Evolutionary conservation across 2,329 filamentous ascomycete species (phyloP), one percentile per base, ranked within the genome.

Genomic region (Aphanoascus verrucosus): DNA sequence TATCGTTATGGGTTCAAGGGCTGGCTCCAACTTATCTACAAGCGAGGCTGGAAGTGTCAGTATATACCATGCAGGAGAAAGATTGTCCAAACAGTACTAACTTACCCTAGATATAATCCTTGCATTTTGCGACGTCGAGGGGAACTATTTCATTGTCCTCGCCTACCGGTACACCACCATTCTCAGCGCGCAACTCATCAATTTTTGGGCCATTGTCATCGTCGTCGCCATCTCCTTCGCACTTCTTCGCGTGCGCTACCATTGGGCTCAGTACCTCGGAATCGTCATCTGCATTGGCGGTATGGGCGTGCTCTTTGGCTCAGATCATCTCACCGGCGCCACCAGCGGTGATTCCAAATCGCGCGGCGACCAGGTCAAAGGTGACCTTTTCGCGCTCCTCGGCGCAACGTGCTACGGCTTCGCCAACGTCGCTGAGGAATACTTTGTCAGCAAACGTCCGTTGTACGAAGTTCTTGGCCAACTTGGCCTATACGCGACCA

Each of bases 181-280:
- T 62, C 78, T 97, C 47, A 93, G 86, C 17, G 89, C 89, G 14
- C 90, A 97, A 76, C 79, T 98, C 50, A 88, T 98, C 73, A 96
- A 96, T 77, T 97, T 97, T 74, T 97, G 91, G 91, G 87, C 90
- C 62, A 97, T 98, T 61, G 87, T 94, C 49, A 83, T 91, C 58
- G 93, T 98, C 19, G 88, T 97, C 17, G 66, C 86, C 57, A 73
- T 96, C 59, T 95, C 88, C 28, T 90, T 94, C 72, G 60, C 83
- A 58, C 76, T 96, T 62, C 80, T 98, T 55, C 79, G 78, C 60
- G 93, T 98, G 43, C 86, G 93, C 63, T 98, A 98, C 77, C 88
- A 89, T 72, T 74, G 80, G 66, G 82, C 86, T 55, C 93, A 97
- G 74, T 81, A 95, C 62, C 61, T 80, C 32, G 93, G 93, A 53